Base-by-base conservation (phyloP, 2,329 filamentous ascomycete species). In the Pyrenochaeta sp. region DNA sequence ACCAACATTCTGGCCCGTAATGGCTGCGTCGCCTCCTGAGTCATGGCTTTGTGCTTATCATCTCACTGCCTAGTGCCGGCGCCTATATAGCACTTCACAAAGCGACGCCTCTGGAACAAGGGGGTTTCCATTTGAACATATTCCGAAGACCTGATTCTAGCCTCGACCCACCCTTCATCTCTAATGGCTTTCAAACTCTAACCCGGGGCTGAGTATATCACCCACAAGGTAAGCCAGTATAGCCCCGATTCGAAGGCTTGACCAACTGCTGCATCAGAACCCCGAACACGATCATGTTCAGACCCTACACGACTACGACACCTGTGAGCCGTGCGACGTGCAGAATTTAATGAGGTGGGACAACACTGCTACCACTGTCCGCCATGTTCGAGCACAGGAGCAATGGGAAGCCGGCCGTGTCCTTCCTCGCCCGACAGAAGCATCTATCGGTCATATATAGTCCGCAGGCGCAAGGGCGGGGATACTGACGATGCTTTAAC, bases 341-440 rank as follows among this genome's bases (percentile, higher is more conserved):
- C 31, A 27, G 21, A 46, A 29, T 17, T 39, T 15, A 36, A 46
- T 15, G 44, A 46, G 31, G 21, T 29, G 17, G 44, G 31, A 18
- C 44, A 36, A 18, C 44, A 46, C n/a, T 46, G 32, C 44, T 46
- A 46, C 20, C 44, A 46, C 32, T 46, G 44, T 20, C 12, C 17
- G 12, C 20, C 21, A 37, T 46, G 44, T 39, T 46, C 44, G 18
- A 37, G n/a, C 21, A 21, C 44, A 39, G 44, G 23, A 37, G 33
- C 17, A 37, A 36, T 29, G 21, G 44, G 44, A n/a, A 36, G 44
- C 32, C 44, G 44, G 11, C 18, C 33, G 27, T 46, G 44, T 39
- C 11, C 44, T 31, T 46, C n/a, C 21, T 37, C 20, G 5, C 32
- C 32, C 5, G 32, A 46, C 44, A 36, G 14, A 46, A 46, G 32